phyloP scores from a whole-genome alignment of 768 basidiomycete genomes.

The Xerocomellus chrysenteron region DNA sequence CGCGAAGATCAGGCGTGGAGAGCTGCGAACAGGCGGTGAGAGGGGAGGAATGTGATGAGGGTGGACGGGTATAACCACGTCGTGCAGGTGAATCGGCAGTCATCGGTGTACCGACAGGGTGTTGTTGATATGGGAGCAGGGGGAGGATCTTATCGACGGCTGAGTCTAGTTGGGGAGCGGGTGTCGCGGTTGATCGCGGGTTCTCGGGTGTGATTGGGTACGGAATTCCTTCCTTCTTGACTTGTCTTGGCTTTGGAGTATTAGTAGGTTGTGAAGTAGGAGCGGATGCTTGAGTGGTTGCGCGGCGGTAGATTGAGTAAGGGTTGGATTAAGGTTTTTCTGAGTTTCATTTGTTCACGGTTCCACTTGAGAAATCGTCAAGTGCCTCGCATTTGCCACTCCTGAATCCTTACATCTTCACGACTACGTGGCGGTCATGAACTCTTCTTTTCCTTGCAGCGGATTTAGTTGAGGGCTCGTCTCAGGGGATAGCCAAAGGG shows the following conservation, averaged over 20 bases:
- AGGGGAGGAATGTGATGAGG: constrained; percentile 34
- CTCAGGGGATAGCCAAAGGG: too few species aligned
- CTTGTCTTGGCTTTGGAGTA: constrained; percentile 21
- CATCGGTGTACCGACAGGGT: constrained; percentile 18
- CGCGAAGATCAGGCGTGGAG: constrained; percentile 26
- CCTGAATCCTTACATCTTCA: too few species aligned
- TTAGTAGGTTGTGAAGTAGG: constrained; percentile 31
- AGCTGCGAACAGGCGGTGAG: constrained; percentile 26
- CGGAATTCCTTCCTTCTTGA: constrained; percentile 32
- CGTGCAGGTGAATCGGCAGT: constrained; percentile 29
- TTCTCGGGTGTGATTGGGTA: constrained; percentile 30
- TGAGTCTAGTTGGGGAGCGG: constrained; percentile 34
- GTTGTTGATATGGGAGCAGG: constrained; percentile 29
- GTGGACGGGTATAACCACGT: constrained; percentile 25
- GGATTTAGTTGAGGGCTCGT: too few species aligned
- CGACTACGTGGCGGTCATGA: too few species aligned
- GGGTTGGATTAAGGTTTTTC: too few species aligned
- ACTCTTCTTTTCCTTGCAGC: too few species aligned
- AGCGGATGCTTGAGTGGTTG: constrained; percentile 29
- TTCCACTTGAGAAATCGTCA: too few species aligned
- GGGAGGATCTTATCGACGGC: constrained; percentile 28
- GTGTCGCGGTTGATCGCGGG: constrained; percentile 30
- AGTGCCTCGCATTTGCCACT: too few species aligned
- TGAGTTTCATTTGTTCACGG: too few species aligned
- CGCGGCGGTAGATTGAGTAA: constrained; percentile 34